Conservation (phyloP, 2,329 filamentous ascomycete genomes). For the Penicillium corylophilum region DNA sequence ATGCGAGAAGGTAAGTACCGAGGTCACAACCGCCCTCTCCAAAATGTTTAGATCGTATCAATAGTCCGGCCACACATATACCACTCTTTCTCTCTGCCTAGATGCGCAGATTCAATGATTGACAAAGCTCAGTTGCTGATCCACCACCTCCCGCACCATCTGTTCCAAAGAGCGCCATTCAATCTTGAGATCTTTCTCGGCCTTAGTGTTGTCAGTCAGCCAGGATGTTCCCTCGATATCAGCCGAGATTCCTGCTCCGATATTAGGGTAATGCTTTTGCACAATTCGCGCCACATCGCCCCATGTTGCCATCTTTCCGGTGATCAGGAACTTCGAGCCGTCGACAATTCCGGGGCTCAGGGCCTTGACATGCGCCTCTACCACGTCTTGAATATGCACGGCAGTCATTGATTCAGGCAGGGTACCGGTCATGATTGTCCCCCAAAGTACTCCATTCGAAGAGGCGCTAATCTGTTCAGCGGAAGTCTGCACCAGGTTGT, state of each 20-base stretch:
- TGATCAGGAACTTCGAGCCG: constrained; percentile 22
- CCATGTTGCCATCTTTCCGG: constrained; percentile 6
- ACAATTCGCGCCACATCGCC: constrained; percentile 19
- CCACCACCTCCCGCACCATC: constrained; percentile 22
- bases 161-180: constrained; percentile 20
- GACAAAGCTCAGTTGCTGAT: constrained; percentile 20
- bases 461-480: constrained; percentile 8
- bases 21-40: too few relatives aligned
- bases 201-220: constrained; percentile 17
- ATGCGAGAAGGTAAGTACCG: too few relatives aligned
- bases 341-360: constrained; percentile 17
- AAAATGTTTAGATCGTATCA: too few relatives aligned
- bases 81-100: background rate
- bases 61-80: too few relatives aligned
- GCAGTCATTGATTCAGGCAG: background rate
- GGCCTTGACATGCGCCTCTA: constrained; percentile 26
- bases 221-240: background rate
- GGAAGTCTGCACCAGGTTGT: constrained; percentile 20
- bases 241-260: constrained; percentile 11
- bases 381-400: constrained; percentile 29
- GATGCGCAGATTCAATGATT: background rate
- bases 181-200: constrained; percentile 23
- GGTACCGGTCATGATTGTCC: constrained; percentile 13
- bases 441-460: constrained; percentile 18
- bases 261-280: constrained; percentile 12